Percentiles rank a stretch among this genome's conserved stretches.
phyloP scores from a whole-genome alignment of 177 flowering plant species.

The Telopea speciosissima region DNA sequence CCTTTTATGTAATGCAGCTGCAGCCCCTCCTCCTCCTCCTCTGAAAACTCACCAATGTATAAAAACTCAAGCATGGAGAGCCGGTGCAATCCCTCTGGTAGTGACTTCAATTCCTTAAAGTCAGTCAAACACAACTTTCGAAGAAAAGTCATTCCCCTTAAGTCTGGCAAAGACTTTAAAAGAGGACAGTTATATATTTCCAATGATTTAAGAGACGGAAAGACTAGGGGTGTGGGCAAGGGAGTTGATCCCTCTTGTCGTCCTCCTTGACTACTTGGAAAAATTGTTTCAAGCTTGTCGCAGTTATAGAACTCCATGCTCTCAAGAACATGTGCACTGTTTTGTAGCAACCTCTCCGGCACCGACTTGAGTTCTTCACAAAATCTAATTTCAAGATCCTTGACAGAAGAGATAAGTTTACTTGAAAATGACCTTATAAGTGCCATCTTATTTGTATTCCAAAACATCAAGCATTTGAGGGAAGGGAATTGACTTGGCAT shows the following conservation, averaged over 20 bases:
- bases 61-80: not conserved
- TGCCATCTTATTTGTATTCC: not conserved
- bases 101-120: not conserved
- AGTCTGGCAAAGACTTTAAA: not conserved
- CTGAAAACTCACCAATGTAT: not conserved
- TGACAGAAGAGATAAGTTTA: not conserved
- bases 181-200: not conserved
- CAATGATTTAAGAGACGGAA: not conserved
- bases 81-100: not conserved
- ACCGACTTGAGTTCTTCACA: not conserved
- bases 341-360: not conserved
- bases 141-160: not conserved
- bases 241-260: not conserved
- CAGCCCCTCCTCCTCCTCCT: too few species aligned
- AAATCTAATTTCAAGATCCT: too few species aligned
- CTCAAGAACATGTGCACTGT: too few species aligned
- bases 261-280: too few species aligned
- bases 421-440: not conserved
- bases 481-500: not conserved
- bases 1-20: not conserved
- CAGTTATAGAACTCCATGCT: too few species aligned
- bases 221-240: not conserved
- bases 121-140: too few species aligned
- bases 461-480: not conserved
- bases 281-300: too few species aligned